Percentiles rank a stretch among this genome's conserved stretches.
These are phyloP conservation scores for Termitomyces sp. DNA, from an alignment of 1,284 basidiomycete species.

Conservation along the genomic window DNA sequence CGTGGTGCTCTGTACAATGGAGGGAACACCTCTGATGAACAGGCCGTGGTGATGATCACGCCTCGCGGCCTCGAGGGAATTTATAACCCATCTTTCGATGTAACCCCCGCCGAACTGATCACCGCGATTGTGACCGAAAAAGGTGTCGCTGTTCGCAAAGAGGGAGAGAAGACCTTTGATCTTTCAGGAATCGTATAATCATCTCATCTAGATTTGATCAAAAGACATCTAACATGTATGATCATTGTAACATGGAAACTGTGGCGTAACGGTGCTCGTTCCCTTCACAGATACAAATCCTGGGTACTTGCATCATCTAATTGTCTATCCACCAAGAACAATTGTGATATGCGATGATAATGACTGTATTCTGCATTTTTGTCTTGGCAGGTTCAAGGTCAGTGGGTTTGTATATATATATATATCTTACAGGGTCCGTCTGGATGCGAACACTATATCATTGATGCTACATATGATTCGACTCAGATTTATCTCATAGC, in stretches of 20 bases:
- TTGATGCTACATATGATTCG: too few relatives aligned
- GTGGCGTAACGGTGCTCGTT: background rate
- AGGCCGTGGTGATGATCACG: slow-evolving; percentile 71
- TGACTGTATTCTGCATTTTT: background rate
- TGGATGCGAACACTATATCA: background rate
- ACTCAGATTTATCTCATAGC: too few relatives aligned
- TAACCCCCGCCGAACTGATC: slow-evolving; percentile 82
- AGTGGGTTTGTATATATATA: too few relatives aligned
- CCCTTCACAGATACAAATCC: too few relatives aligned
- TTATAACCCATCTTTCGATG: slow-evolving; percentile 93
- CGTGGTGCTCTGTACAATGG: slow-evolving; percentile 68
- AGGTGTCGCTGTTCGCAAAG: slow-evolving; percentile 68
- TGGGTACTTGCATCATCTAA: background rate
- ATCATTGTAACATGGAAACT: background rate
- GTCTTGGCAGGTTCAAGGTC: background rate
- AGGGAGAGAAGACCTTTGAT: slow-evolving; percentile 49
- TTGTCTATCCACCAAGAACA: too few relatives aligned
- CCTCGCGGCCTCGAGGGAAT: slow-evolving; percentile 62
- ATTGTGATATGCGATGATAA: too few relatives aligned
- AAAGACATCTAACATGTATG: background rate
- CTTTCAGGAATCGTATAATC: slow-evolving; percentile 44
- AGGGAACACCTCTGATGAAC: slow-evolving; percentile 36
- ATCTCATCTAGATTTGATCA: background rate
- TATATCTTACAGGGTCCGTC: background rate
- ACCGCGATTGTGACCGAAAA: slow-evolving; percentile 88